Base-by-base conservation (phyloP, 106 monocot genomes). In the Posidonia australis region DNA sequence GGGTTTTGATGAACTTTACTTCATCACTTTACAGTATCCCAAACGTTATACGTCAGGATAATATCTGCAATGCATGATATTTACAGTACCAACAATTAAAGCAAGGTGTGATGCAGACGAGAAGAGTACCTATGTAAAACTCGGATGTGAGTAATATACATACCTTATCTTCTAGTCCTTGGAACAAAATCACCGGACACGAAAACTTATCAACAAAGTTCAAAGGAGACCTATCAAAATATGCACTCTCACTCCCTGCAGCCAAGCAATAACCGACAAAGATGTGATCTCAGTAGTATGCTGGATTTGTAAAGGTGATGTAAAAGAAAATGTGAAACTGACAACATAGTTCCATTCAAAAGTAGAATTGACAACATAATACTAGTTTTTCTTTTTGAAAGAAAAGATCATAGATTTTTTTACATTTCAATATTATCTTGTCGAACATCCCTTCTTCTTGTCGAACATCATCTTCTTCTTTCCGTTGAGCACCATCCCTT, bases 131-230 rank as follows among this genome's bases (percentile, higher is more conserved):
- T 10, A 4, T 53, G 12, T 2, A 30, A 52, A 25, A n/a, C n/a
- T n/a, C n/a, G 25, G 28, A 25, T 23, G 13, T 16, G 19, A 30
- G 10, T 28, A 41, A 62, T 2, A n/a, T 68, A 16, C 48, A 62
- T 80, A 96, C 90, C 87, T 96, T 96, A 69, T 96, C 94, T 36
- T 90, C 94, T 45, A 96, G 71, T 41, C 90, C 94, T 84, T 96
- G 94, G 64, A 96, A 90, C 51, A 96, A 71, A 66, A 96, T 96
- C 28, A 96, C 90, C 24, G 94, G 90, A 32, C 86, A 90, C 5
- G 84, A 78, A 58, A 90, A 82, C 51, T 83, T 87, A 21, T 90
- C 82, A 43, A 90, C 94, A 75, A 72, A 82, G 58, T 96, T 96
- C 52, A 96, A 90, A 10, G 94, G 94, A n/a, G 94, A 82, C 60